Percentiles rank a stretch among this genome's conserved stretches.
Conservation (phyloP, 108 stramenopile species). For the Aureococcus anophagefferens region DNA sequence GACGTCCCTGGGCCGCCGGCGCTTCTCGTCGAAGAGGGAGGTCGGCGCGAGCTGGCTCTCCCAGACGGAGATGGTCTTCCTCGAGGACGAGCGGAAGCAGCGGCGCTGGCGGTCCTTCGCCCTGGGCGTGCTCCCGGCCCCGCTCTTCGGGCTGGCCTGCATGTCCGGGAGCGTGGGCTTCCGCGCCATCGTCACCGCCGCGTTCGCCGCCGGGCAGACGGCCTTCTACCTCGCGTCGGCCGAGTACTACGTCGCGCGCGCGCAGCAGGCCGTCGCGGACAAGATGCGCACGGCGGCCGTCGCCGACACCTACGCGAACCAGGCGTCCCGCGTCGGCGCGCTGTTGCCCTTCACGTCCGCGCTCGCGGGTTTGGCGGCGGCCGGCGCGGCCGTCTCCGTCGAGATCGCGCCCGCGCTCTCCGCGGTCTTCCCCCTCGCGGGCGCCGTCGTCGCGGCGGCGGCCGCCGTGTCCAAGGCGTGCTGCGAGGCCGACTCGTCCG, state of each 20-base stretch:
- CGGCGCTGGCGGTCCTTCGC: constrained; percentile 54
- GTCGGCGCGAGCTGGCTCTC: constrained; percentile 73
- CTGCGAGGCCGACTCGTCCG: constrained; percentile 1
- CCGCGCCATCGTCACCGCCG: constrained; percentile 64
- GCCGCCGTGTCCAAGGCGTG: constrained; percentile 77
- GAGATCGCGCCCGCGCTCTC: constrained; percentile 44
- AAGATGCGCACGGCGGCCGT: constrained; percentile 71
- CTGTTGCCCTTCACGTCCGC: constrained; percentile 80
- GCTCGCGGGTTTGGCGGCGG: constrained; percentile 66
- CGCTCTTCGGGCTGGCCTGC: constrained; percentile 53
- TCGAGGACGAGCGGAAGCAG: not conserved
- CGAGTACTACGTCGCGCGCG: constrained; percentile 57
- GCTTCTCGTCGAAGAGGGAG: constrained; percentile 56
- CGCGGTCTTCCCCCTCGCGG: constrained; percentile 48
- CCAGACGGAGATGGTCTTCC: constrained; percentile 32
- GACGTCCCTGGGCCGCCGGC: constrained; percentile 68
- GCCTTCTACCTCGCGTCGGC: constrained; percentile 64
- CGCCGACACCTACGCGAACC: constrained; percentile 61
- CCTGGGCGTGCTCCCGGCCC: constrained; percentile 57
- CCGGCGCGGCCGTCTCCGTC: constrained; percentile 74
- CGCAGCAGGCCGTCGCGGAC: constrained; percentile 71
- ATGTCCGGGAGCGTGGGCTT: constrained; percentile 60
- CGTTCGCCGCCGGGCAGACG: constrained; percentile 67
- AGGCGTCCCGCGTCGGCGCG: constrained; percentile 64
- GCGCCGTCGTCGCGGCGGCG: constrained; percentile 68